These are phyloP conservation scores for Beta macrorhiza DNA, from an alignment of 179 eudicot species.

Conservation along the genomic window DNA sequence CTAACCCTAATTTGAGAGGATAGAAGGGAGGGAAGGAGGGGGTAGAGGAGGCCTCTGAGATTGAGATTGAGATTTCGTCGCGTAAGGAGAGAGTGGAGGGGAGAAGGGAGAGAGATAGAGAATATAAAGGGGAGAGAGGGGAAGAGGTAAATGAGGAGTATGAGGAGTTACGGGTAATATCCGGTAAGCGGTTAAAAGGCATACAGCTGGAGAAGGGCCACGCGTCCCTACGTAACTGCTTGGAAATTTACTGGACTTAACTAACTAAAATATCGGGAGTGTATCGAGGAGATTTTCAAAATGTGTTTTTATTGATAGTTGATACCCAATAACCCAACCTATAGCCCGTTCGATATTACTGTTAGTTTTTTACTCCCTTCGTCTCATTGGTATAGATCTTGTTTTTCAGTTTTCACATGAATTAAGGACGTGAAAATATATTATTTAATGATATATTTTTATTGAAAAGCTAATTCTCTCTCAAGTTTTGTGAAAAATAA, in stretches of 20 bases:
- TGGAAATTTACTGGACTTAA: slow-evolving; percentile 16
- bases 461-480: too few relatives aligned
- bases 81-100: background rate
- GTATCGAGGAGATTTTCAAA: too few relatives aligned
- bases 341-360: too few relatives aligned
- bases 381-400: too few relatives aligned
- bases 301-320: too few relatives aligned
- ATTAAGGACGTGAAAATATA: too few relatives aligned
- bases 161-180: slow-evolving; percentile 19
- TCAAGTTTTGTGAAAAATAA: too few relatives aligned
- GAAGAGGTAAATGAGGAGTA: background rate
- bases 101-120: background rate
- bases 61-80: background rate
- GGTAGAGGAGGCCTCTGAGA: background rate
- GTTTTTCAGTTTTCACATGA: too few relatives aligned
- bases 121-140: slow-evolving; percentile 19
- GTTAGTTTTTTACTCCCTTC: too few relatives aligned
- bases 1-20: slow-evolving; percentile 20
- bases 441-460: too few relatives aligned
- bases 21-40: background rate
- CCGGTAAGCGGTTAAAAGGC: slow-evolving; percentile 36
- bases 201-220: slow-evolving; percentile 36
- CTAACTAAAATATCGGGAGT: slow-evolving; percentile 15
- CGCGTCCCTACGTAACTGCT: slow-evolving; percentile 29
- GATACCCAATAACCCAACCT: too few relatives aligned